These are phyloP conservation scores for Fusarium zealandicum DNA, from an alignment of 2,329 filamentous ascomycete genomes.

Conservation along the genomic window DNA sequence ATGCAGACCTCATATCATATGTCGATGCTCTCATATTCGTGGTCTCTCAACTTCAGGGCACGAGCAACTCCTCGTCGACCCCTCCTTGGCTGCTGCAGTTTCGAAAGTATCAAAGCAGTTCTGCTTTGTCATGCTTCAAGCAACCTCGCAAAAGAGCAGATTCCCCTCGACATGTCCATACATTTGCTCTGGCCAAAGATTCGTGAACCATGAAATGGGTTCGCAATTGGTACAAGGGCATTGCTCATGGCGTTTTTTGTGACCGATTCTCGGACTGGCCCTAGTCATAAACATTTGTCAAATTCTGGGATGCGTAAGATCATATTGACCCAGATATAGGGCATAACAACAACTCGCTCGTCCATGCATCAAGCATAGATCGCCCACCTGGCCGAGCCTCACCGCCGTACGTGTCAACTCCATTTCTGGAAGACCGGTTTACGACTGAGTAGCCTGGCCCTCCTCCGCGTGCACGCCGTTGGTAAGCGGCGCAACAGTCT, in stretches of 20 bases:
- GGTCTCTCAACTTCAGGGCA: constrained; percentile 12
- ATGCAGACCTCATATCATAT: constrained; percentile 8
- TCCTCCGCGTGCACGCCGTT: constrained; percentile 43
- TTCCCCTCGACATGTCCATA: constrained; percentile 25
- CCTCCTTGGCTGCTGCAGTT: constrained; percentile 8
- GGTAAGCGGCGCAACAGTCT: constrained; percentile 26
- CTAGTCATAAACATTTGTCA: constrained; percentile 35
- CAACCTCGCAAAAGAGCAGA: constrained; percentile 11
- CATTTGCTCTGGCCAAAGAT: constrained; percentile 25
- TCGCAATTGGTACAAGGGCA: constrained; percentile 30
- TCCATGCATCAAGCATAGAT: constrained; percentile 10
- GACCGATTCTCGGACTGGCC: constrained; percentile 17
- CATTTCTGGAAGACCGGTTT: constrained; percentile 12
- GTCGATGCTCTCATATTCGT: constrained; percentile 7
- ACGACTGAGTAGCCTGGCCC: constrained; percentile 24
- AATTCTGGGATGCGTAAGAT: constrained; percentile 28
- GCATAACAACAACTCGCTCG: constrained; percentile 13
- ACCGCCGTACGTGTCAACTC: constrained; percentile 6
- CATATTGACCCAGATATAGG: constrained; percentile 24
- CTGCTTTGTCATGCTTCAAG: constrained; percentile 17
- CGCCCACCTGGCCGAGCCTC: constrained; percentile 9
- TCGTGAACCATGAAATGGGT: constrained; percentile 23
- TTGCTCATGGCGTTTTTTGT: constrained; percentile 23
- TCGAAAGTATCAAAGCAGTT: constrained; percentile 16
- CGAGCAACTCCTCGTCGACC: constrained; percentile 7